phyloP scores from a whole-genome alignment of 352 stramenopile genomes.

The Thraustotheca clavata region DNA sequence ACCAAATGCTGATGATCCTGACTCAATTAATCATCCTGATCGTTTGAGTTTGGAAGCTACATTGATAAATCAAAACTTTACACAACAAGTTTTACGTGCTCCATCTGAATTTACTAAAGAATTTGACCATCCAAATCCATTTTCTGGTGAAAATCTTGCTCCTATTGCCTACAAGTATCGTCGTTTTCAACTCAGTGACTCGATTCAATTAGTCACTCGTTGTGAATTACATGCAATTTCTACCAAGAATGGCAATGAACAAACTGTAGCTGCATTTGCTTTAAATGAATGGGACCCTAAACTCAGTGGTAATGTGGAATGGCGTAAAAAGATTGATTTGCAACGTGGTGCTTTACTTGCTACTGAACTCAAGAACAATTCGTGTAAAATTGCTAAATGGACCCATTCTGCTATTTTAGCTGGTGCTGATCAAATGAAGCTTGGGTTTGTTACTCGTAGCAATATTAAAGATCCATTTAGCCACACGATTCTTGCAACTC shows the following conservation, averaged over 20 bases:
- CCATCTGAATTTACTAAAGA: constrained; percentile 39
- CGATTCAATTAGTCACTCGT: constrained; percentile 85
- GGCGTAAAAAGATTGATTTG: constrained; percentile 96
- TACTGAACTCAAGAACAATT: constrained; percentile 99
- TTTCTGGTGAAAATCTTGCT: constrained; percentile 92
- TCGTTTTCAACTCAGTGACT: constrained; percentile 90
- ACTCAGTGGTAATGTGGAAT: constrained; percentile 79
- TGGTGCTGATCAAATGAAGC: constrained; percentile 96
- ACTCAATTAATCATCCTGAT: constrained; percentile 94
- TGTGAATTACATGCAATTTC: constrained; percentile 93
- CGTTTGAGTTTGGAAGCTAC: constrained; percentile 94
- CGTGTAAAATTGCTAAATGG: constrained; percentile 97
- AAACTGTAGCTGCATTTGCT: constrained; percentile 93
- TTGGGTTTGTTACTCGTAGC: constrained; percentile 93
- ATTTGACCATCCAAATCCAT: constrained; percentile 87
- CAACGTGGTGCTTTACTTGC: constrained; percentile 93
- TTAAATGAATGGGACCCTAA: constrained; percentile 97
- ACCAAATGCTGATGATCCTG: constrained; percentile 72
- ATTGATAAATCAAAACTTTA: constrained; percentile 99
- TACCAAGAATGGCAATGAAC: constrained; percentile 75
- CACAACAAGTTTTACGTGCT: constrained; percentile 91
- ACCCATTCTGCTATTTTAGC: constrained; percentile 93
- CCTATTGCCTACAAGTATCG: constrained; percentile 96
- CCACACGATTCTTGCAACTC: constrained; percentile 93
- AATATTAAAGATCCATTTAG: constrained; percentile 93